Conservation (phyloP, 192 early-diverging fungal species). For the Backusella macrospora region DNA sequence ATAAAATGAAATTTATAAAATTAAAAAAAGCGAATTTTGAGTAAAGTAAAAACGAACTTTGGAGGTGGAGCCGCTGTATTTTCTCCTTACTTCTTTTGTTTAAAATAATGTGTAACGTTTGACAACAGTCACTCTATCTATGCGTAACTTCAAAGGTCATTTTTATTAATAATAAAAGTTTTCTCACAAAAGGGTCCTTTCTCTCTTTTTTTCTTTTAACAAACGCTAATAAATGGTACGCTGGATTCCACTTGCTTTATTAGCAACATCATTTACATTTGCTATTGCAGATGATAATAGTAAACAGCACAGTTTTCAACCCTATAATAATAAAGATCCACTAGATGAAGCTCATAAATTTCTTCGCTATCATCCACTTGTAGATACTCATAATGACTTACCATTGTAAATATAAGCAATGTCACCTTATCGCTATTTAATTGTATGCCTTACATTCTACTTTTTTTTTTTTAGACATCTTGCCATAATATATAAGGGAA, state of each 20-base stretch:
- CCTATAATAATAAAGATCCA: neutral
- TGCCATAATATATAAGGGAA: conserved; percentile 28
- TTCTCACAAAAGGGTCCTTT: neutral
- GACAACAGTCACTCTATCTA: neutral
- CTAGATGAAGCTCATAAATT: conserved; percentile 21
- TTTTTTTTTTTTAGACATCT: conserved; percentile 19
- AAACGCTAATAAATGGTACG: neutral
- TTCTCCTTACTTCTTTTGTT: neutral
- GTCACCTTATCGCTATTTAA: neutral
- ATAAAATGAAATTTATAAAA: too few relatives aligned
- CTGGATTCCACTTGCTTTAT: conserved; percentile 2
- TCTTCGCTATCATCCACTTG: conserved; percentile 26
- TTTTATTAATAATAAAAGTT: neutral
- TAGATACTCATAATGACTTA: conserved; percentile 41
- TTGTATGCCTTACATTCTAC: neutral
- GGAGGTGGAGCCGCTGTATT: too few relatives aligned
- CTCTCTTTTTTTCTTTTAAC: neutral
- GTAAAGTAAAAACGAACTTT: too few relatives aligned
- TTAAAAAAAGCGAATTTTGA: too few relatives aligned
- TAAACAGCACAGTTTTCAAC: neutral
- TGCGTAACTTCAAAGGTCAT: too few relatives aligned
- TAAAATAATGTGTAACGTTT: neutral
- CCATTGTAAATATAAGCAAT: conserved; percentile 21
- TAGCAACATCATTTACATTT: neutral
- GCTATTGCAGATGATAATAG: neutral